Base-by-base conservation (phyloP, 1,284 basidiomycete genomes). In the Fomitopsis pinicola region DNA sequence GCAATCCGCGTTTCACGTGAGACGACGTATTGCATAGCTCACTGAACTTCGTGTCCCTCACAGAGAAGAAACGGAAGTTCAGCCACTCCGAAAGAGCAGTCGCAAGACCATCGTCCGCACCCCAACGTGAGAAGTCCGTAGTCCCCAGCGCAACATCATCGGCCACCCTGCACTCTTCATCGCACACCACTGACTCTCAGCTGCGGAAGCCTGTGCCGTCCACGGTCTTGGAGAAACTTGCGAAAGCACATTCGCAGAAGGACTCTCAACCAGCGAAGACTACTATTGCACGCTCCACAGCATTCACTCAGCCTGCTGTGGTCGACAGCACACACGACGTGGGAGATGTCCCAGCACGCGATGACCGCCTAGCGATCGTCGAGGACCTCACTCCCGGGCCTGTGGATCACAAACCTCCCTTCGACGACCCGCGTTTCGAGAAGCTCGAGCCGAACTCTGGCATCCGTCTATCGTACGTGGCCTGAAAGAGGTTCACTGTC, bases 361-460 rank as follows among this genome's bases (percentile, higher is more conserved):
- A 90, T 64, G 87, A 91, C 35, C 77, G 82, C 57, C 80, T 96
- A 30, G 85, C 84, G 0, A 73, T 97, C 17, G 74, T 94, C 8
- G 88, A 95, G 65, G 82, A 90, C 15, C 79, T 98, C 4, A 75
- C 84, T 62, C 78, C 85, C 45, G 95, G 95, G 0, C 94, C 95
- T 3, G 78, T 79, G 42, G 86, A 93, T 52, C 88, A 89, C 69
- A 83, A 78, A 22, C 74, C 88, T 1, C 82, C 83, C 1, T 75
- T 76, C 36, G 85, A 87, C 57, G 93, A 95, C 71, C 89, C 89
- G 0, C 65, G 80, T 26, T 97, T 95, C 71, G 78, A 88, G 60
- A 80, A 78, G 58, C 69, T 94, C 1, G 95, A 98, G 71, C 95
- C 95, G 0, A 91, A 96, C 75, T 95, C 94, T 40, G 85, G 88